Evolutionary conservation across 495 filamentous ascomycete genomes (phyloP), one percentile per base, ranked within the genome.

Genomic region (Aspergillus avenaceus): DNA sequence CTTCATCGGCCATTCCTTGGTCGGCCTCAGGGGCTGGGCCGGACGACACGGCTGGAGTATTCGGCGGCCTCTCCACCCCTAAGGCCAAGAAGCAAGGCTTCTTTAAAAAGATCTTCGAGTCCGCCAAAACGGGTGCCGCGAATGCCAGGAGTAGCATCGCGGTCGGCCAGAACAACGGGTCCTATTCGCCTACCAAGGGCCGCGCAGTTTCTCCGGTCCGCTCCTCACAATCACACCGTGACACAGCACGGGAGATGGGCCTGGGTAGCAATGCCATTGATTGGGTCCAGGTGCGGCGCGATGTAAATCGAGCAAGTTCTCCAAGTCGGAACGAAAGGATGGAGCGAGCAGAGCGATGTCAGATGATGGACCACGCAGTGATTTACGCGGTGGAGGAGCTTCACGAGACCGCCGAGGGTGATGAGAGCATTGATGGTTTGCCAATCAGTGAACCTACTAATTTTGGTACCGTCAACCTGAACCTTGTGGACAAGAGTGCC

Each of bases 71-170:
- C 32, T 82, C 84, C n/a, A 80, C 88, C 8, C 91, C 91, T 3
- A 97, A 92, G 64, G 75, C 84, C 4, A 96, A 92, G 66, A 97
- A 93, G 70, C 84, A 83, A 32, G 92, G 92, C 18, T 96, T 99
- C 62, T 90, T 99, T 69, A 96, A 93, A 70, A 95, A 95, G 58
- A 91, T 99, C 44, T 80, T 97, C 28, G 92, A 97, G 48, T 87
- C 89, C 8, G 93, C 92, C 9, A 96, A 95, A 69, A 96, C 95
- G 0, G 88, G 87, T 12, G 91, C 95, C 8, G 93, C 93, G 1
- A 92, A 84, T 59, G 88, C 88, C 22, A 82, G 93, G 55, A 91
- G 87, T 47, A 93, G 85, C 52, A 91, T 96, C 45, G 85, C 84
- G 19, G 76, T 80, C 21, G 77, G 81, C 4, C 82, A 84, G 31